Base-by-base conservation (phyloP, 192 early-diverging fungal species). In the Entomortierella lignicola region DNA sequence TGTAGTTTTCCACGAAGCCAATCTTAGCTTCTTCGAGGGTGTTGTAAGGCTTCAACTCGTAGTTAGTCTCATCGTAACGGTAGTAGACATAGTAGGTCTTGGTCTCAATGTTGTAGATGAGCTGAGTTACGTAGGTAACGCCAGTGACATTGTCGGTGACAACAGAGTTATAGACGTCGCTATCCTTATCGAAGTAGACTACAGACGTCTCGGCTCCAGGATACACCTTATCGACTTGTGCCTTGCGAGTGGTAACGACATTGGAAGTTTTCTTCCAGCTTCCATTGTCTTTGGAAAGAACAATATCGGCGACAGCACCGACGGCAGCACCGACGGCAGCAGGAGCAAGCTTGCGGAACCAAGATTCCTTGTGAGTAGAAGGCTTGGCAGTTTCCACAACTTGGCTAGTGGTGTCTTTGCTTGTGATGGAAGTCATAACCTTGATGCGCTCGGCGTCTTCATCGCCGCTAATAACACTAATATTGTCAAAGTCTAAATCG, bases 221-320 rank as follows among this genome's bases (percentile, higher is more conserved):
- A 50, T 31, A 47, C 12, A 58, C 23, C 23, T 58, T 20, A 54
- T 73, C 71, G 10, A 73, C 71, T 1, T 65, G 8, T 31, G 63
- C 63, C 71, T 73, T 73, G 47, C 57, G 71, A 31, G 71, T 66
- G 44, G 71, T 73, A 8, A 73, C 17, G 39, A 73, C 71, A 48
- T 73, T 63, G 48, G 65, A 43, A 44, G 63, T 55, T 8, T 57
- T 55, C 63, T 66, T 73, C 71, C 71, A 73, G 30, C 59, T 64
- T 26, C 64, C 64, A 66, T 55, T 64, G 8, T 39, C 70, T 48
- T 72, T 13, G 1, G 34, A 13, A 39, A 72, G 43, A 21, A 51
- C 72, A 11, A 58, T 51, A 48, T 57, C 23, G 57, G 55, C 60
- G 25, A 53, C 69, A 55, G 34, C 34, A 50, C 50, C n/a, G n/a